Percentiles rank a stretch among this genome's conserved stretches.
These are phyloP conservation scores for Neurospora terricola DNA, from an alignment of 495 filamentous ascomycete genomes.

Conservation along the genomic window DNA sequence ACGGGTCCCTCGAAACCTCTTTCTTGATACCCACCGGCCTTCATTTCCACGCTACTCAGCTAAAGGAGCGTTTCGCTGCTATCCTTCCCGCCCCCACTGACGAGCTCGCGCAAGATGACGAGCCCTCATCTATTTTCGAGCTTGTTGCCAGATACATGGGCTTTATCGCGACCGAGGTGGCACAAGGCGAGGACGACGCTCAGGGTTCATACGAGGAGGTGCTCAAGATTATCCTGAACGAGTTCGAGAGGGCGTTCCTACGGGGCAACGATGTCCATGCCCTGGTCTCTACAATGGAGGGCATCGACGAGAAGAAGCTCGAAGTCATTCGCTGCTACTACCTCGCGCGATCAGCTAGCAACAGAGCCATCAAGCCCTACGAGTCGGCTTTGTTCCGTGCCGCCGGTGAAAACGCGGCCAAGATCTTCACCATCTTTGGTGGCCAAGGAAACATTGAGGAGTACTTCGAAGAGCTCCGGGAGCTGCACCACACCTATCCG, in stretches of 20 bases:
- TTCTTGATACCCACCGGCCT: conserved; percentile 88
- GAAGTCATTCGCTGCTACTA: conserved; percentile 84
- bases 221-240: conserved; percentile 76
- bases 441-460: conserved; percentile 99
- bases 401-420: conserved; percentile 65
- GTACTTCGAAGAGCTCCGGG: conserved; percentile 94
- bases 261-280: conserved; percentile 94
- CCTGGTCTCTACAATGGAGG: conserved; percentile 70
- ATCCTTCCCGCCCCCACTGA: conserved; percentile 86
- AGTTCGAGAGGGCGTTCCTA: conserved; percentile 92
- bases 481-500: conserved; percentile 82
- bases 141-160: conserved; percentile 88
- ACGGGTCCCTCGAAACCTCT: conserved; percentile 90
- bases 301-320: conserved; percentile 81
- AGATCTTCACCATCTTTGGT: conserved; percentile 85
- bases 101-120: conserved; percentile 93
- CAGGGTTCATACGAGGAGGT: conserved; percentile 80
- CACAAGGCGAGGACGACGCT: conserved; percentile 81
- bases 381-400: conserved; percentile 89
- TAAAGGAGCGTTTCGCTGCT: conserved; percentile 76
- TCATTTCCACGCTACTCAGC: conserved; percentile 89
- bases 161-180: conserved; percentile 73
- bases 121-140: conserved; percentile 86
- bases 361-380: conserved; percentile 74
- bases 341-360: conserved; percentile 70